A percentile compares a stretch with the other conserved stretches of the same genome.
Evolutionary conservation across 768 basidiomycete species (phyloP).

Genomic region (Trametopsis cervina): DNA sequence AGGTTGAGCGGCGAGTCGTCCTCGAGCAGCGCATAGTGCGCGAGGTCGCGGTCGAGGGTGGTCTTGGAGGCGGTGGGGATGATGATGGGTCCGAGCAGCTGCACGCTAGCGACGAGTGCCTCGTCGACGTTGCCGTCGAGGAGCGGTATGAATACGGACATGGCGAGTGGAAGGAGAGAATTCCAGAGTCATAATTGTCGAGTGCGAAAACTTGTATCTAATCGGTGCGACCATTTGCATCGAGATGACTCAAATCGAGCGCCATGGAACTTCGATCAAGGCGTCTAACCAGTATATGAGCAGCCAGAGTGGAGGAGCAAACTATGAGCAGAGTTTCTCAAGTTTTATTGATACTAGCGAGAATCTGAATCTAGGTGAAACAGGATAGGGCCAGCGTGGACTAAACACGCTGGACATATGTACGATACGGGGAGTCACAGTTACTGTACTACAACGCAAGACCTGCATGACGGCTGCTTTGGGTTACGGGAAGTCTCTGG

Average conservation of each 20-base stretch:
- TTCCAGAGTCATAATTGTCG: constrained; percentile 3
- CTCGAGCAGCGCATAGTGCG: constrained; percentile 52
- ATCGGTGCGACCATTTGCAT: too few relatives aligned
- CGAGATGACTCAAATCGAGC: constrained; percentile 3
- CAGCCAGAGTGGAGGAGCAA: too few relatives aligned
- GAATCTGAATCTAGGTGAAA: too few relatives aligned
- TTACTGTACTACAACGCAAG: too few relatives aligned
- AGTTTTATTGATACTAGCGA: too few relatives aligned
- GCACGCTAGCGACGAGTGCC: constrained; percentile 48
- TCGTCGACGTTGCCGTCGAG: constrained; percentile 41
- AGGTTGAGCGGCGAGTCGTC: constrained; percentile 34
- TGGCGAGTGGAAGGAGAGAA: constrained; percentile 6
- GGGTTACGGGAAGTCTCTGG: too few relatives aligned
- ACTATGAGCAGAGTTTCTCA: too few relatives aligned
- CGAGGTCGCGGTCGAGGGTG: constrained; percentile 26
- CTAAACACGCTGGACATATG: not conserved
- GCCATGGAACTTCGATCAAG: too few relatives aligned
- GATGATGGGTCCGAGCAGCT: constrained; percentile 75
- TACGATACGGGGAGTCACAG: too few relatives aligned
- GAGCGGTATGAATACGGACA: constrained; percentile 38
- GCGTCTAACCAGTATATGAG: too few relatives aligned
- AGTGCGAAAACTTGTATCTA: constrained; percentile 5
- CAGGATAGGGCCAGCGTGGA: constrained; percentile 1
- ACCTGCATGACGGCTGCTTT: too few relatives aligned
- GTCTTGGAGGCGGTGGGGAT: constrained; percentile 27